Percentiles rank a stretch among this genome's conserved stretches.
Evolutionary conservation across 2,329 filamentous ascomycete species (phyloP).

Genomic region (Emergomyces pasteurianus): DNA sequence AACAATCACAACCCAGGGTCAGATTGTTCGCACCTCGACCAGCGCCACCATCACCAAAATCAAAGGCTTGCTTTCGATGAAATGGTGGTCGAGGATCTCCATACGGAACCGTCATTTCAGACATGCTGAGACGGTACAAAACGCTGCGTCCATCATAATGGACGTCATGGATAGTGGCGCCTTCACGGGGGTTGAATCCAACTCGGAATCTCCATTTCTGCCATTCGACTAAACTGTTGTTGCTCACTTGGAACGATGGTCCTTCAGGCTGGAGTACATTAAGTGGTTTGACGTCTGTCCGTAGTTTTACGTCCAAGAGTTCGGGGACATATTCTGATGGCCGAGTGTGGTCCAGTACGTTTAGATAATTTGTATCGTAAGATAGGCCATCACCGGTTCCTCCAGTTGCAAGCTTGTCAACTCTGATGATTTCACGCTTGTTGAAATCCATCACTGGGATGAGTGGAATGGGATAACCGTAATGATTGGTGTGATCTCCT

Average conservation of each 20-base stretch:
- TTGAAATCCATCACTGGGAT: conserved; percentile 48
- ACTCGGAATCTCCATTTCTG: conserved; percentile 58
- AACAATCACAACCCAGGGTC: conserved; percentile 54
- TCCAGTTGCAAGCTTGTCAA: conserved; percentile 46
- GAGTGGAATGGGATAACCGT: conserved; percentile 49
- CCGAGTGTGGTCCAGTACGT: conserved; percentile 42
- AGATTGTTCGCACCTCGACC: conserved; percentile 54
- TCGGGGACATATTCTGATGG: conserved; percentile 41
- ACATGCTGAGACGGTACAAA: conserved; percentile 52
- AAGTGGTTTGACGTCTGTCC: conserved; percentile 51
- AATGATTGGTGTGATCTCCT: conserved; percentile 49
- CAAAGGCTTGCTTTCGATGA: conserved; percentile 57
- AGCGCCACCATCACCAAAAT: conserved; percentile 54
- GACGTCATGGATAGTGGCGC: conserved; percentile 54
- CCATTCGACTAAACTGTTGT: conserved; percentile 43
- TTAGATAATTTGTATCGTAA: conserved; percentile 29
- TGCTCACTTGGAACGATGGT: conserved; percentile 47
- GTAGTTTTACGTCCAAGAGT: conserved; percentile 37
- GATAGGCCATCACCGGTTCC: conserved; percentile 38
- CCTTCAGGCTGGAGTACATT: conserved; percentile 58
- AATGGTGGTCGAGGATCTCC: conserved; percentile 51
- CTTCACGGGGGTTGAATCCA: conserved; percentile 57
- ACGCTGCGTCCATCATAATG: conserved; percentile 51
- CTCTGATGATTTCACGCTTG: conserved; percentile 43
- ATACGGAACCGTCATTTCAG: conserved; percentile 57